Evolutionary conservation across 169 alveolate genomes (phyloP), one percentile per base, ranked within the genome.

Genomic region (Babesia bigemina): DNA sequence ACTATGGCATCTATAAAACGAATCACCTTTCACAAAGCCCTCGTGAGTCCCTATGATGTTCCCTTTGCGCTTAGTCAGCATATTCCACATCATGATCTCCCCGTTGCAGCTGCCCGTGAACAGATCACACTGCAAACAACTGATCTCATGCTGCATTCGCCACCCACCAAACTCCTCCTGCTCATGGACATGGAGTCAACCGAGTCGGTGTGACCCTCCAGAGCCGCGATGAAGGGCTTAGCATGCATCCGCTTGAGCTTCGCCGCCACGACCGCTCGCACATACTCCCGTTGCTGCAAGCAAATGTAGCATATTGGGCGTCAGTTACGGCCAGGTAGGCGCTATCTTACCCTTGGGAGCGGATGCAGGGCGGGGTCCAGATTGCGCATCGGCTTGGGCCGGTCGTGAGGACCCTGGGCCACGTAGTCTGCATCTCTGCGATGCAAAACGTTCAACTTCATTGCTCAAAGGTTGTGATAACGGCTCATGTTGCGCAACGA

Each of bases 191-290:
- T 70, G 11, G 93, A 78, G 72, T 93, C 91, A 47, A 98, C 97
- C 4, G 98, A 95, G 91, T 98, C 99, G 44, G 97, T 93, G 76
- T 97, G 99, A 17, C 98, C 99, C 66, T 94, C 96, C 70, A 98
- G 83, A 19, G 97, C 96, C 50, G 94, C 91, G 16, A 98, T 86
- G 69, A 98, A 94, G 9, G 99, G 99, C 81, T 98, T 96, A 17
- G 99, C 96, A 92, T 97, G 97, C 82, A 97, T 92, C 82, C 97
- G 97, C 74, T 96, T 97, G 52, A 98, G 85, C 83, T 98, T 98
- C n/a, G 98, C 96, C 26, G 99, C 98, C 77, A 93, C 95, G 52
- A 97, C 86, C 13, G 99, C 99, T 66, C 99, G 88, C 59, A 93
- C 86, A 84, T 96, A 97, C 86, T 97, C 99, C 70, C 98, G 87